These are phyloP conservation scores for Fusarium sp. DNA, from an alignment of 2,329 filamentous ascomycete species.

Conservation along the genomic window DNA sequence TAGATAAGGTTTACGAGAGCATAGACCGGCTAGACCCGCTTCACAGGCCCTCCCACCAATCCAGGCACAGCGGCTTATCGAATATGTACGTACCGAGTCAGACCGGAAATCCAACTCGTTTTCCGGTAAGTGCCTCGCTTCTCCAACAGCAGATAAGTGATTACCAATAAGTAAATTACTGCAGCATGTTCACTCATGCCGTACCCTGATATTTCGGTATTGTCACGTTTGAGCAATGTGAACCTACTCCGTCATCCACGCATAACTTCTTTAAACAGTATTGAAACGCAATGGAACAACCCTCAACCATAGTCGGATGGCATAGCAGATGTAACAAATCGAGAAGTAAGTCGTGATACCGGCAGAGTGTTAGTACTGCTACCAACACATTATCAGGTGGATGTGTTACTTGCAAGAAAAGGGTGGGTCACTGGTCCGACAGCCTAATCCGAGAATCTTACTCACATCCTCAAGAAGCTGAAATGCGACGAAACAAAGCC, in stretches of 20 bases:
- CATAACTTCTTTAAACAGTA: no score
- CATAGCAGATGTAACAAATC: neutral
- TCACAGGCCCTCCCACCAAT: neutral
- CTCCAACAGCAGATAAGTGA: neutral
- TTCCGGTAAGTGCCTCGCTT: neutral
- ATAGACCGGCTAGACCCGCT: no score
- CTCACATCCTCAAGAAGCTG: constrained; percentile 10
- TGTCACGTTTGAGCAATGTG: no score
- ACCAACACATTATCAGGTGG: neutral
- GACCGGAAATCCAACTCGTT: neutral
- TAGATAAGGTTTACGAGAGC: no score
- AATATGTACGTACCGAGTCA: neutral
- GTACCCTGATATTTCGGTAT: no score
- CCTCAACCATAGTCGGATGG: neutral
- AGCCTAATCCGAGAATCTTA: neutral
- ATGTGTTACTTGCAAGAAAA: constrained; percentile 11
- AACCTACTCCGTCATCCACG: neutral
- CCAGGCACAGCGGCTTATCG: neutral
- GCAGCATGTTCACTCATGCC: neutral
- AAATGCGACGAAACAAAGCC: constrained; percentile 41
- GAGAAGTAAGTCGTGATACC: neutral
- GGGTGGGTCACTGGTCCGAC: neutral
- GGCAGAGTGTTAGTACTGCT: no score
- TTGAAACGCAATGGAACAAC: neutral
- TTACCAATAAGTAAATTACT: neutral